Conservation (phyloP, 768 basidiomycete genomes). For the Podaxis carcinomalis region DNA sequence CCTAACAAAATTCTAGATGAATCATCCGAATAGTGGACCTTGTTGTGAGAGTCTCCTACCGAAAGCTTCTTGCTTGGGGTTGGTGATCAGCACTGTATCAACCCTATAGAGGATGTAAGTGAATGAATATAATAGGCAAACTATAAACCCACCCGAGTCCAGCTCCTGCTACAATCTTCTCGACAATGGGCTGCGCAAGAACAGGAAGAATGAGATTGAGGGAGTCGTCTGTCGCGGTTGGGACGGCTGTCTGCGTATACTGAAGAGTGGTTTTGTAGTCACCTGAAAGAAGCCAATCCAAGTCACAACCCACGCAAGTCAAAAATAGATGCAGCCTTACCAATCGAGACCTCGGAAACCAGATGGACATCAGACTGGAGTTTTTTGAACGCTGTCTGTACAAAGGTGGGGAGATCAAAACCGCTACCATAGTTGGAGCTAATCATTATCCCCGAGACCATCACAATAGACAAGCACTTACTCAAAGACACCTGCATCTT, state of each 20-base stretch:
- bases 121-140: not conserved
- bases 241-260: conserved; percentile 54
- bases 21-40: not conserved
- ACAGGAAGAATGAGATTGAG: conserved; percentile 63
- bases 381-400: conserved; percentile 62
- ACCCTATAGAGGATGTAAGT: conserved; percentile 31
- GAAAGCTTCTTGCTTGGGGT: conserved; percentile 56
- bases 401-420: conserved; percentile 59
- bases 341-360: conserved; percentile 52
- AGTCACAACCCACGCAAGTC: not conserved
- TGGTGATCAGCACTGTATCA: conserved; percentile 54
- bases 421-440: conserved; percentile 29
- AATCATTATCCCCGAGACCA: not conserved
- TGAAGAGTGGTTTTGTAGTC: conserved; percentile 58
- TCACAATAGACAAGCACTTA: conserved; percentile 21
- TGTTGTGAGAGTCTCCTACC: conserved; percentile 28
- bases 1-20: conserved; percentile 25
- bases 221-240: conserved; percentile 56
- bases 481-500: conserved; percentile 49
- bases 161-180: conserved; percentile 60
- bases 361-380: conserved; percentile 59
- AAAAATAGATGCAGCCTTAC: conserved; percentile 22
- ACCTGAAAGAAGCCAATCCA: conserved; percentile 31
- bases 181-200: conserved; percentile 71
- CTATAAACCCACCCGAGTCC: conserved; percentile 35